Percentiles rank a stretch among this genome's conserved stretches.
Conservation (phyloP, 2,329 filamentous ascomycete genomes). For the Xylariales sp. region DNA sequence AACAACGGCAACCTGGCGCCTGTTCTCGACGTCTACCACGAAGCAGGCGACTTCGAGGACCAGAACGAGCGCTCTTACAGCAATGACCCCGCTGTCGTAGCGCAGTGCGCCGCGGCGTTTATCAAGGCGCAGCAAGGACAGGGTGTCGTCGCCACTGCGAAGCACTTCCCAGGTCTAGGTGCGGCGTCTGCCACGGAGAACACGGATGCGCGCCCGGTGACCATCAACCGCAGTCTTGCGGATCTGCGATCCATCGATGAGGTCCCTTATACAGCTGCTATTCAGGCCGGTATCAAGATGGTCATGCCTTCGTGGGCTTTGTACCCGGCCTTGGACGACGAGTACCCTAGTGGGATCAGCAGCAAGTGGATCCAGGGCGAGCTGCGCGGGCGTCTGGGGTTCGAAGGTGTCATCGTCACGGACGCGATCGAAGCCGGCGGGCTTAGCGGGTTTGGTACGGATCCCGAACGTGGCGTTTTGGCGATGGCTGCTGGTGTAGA, state of each 20-base stretch:
- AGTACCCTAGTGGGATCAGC: conserved; percentile 32
- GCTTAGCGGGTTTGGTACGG: conserved; percentile 21
- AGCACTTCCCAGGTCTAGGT: conserved; percentile 34
- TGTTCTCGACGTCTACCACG: conserved; percentile 34
- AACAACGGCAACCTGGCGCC: conserved; percentile 36
- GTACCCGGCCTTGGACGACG: conserved; percentile 28
- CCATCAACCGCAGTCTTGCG: conserved; percentile 27
- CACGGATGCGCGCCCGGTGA: conserved; percentile 28
- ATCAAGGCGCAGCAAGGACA: conserved; percentile 32
- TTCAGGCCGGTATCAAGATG: conserved; percentile 30
- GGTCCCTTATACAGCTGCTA: conserved; percentile 27
- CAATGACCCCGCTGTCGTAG: conserved; percentile 27
- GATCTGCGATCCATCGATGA: conserved; percentile 33
- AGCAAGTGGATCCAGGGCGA: conserved; percentile 34
- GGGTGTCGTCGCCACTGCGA: conserved; percentile 30
- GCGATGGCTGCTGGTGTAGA: conserved; percentile 29
- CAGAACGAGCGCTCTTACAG: conserved; percentile 37
- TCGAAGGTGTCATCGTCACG: conserved; percentile 24
- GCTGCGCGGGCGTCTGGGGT: conserved; percentile 28
- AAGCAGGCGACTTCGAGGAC: conserved; percentile 32
- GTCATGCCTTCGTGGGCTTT: conserved; percentile 37
- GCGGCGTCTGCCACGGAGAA: conserved; percentile 26
- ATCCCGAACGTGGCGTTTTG: conserved; percentile 24
- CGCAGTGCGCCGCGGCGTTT: conserved; percentile 27
- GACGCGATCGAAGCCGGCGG: conserved; percentile 35